These are phyloP conservation scores for Fusarium verrucosum DNA, from an alignment of 2,329 filamentous ascomycete genomes.

Conservation along the genomic window DNA sequence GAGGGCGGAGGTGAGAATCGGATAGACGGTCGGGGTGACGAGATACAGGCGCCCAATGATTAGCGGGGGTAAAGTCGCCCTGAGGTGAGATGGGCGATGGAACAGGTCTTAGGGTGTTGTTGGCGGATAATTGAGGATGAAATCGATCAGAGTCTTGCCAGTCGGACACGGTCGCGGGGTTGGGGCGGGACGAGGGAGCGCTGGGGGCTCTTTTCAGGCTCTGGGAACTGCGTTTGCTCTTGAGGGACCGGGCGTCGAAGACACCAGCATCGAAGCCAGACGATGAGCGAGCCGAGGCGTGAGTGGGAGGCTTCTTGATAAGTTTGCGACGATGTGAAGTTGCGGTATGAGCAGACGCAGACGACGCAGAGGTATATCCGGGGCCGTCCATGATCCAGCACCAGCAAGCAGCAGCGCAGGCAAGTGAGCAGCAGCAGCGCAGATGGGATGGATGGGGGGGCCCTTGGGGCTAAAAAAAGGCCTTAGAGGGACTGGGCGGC, in stretches of 20 bases:
- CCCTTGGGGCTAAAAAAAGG: slow-evolving; percentile 40
- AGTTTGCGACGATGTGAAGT: slow-evolving; percentile 67
- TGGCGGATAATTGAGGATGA: slow-evolving; percentile 49
- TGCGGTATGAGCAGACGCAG: slow-evolving; percentile 53
- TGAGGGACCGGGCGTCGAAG: slow-evolving; percentile 65
- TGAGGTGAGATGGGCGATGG: slow-evolving; percentile 58
- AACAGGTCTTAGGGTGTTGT: slow-evolving; percentile 55
- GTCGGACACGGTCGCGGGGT: slow-evolving; percentile 60
- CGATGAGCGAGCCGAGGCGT: slow-evolving; percentile 58
- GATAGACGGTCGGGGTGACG: slow-evolving; percentile 44
- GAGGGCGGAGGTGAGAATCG: slow-evolving; percentile 41
- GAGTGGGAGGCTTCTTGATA: slow-evolving; percentile 68
- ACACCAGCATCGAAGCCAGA: slow-evolving; percentile 59
- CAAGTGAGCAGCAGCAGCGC: slow-evolving; percentile 17
- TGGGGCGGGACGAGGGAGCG: slow-evolving; percentile 62
- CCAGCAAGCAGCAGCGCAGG: slow-evolving; percentile 40
- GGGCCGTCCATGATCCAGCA: slow-evolving; percentile 59
- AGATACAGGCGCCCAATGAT: slow-evolving; percentile 44
- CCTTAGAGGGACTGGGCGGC: slow-evolving; percentile 37
- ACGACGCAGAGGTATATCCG: slow-evolving; percentile 47
- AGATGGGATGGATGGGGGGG: slow-evolving; percentile 27
- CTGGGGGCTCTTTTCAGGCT: slow-evolving; percentile 69
- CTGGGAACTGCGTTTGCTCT: slow-evolving; percentile 71
- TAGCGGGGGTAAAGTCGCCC: slow-evolving; percentile 57
- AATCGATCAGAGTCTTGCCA: slow-evolving; percentile 50